Conservation (phyloP, 352 stramenopile species). For the Pythium phragmiticola region DNA sequence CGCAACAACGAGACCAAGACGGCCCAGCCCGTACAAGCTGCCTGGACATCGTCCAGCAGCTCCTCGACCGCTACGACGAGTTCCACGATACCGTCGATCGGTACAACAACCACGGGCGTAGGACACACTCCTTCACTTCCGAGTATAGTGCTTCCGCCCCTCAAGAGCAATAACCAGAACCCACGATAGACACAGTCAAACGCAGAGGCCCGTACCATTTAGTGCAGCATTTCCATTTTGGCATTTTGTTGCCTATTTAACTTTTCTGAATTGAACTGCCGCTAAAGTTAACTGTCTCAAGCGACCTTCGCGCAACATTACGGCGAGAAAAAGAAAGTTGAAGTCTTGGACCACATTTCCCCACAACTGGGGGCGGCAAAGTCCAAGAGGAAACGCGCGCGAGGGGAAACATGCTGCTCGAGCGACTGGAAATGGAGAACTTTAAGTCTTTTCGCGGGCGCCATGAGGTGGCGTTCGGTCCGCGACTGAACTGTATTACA, state of each 20-base stretch:
- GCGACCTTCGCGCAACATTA: slow-evolving; percentile 8
- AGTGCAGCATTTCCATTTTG: not conserved
- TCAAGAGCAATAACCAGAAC: slow-evolving; percentile 21
- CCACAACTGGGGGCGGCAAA: slow-evolving; percentile 16
- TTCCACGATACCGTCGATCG: not conserved
- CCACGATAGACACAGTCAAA: slow-evolving; percentile 13
- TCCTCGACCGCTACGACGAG: not conserved
- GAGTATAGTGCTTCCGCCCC: slow-evolving; percentile 27
- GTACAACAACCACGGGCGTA: not conserved
- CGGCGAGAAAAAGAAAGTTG: not conserved
- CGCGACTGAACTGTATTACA: slow-evolving; percentile 43
- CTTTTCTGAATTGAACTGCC: slow-evolving; percentile 19
- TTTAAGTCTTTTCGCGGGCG: slow-evolving; percentile 43
- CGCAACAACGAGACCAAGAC: slow-evolving; percentile 14
- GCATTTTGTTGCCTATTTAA: slow-evolving; percentile 17
- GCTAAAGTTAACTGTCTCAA: not conserved
- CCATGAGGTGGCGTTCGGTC: slow-evolving; percentile 32
- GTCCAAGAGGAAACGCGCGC: slow-evolving; percentile 2
- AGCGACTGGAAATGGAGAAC: slow-evolving; percentile 42
- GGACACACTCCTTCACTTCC: slow-evolving; percentile 10
- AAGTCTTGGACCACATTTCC: not conserved
- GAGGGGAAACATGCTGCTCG: slow-evolving; percentile 28
- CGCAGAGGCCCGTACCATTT: not conserved
- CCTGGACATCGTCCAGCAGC: slow-evolving; percentile 9
- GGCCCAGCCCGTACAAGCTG: not conserved